Evolutionary conservation across 2,329 filamentous ascomycete genomes (phyloP).

Genomic region (Trichoderma aggressivum): DNA sequence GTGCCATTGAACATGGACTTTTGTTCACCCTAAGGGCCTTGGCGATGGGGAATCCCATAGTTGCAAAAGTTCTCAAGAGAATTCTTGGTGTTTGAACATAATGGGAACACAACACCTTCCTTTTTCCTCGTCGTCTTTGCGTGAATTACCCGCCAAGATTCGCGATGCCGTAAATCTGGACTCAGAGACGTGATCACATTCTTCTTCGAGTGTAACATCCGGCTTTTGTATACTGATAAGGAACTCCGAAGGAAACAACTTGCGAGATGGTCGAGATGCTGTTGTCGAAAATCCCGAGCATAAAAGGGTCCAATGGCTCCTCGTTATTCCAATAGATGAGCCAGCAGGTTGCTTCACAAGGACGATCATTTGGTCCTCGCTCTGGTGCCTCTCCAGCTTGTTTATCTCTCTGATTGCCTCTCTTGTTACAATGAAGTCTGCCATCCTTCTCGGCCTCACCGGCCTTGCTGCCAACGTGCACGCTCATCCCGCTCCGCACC

Average conservation of each 20-base stretch:
- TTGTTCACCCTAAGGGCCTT: constrained; percentile 1
- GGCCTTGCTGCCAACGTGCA: constrained; percentile 31
- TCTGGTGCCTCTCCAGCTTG: neutral
- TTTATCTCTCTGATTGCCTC: neutral
- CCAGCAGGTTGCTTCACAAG: neutral
- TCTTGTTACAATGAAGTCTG: constrained; percentile 30
- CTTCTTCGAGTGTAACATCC: neutral
- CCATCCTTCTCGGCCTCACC: constrained; percentile 34
- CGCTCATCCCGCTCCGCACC: constrained; percentile 32
- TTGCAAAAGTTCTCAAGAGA: constrained; percentile 1
- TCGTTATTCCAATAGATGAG: neutral
- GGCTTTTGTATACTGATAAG: constrained; percentile 10
- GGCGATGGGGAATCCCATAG: neutral
- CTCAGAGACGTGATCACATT: neutral
- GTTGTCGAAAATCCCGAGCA: neutral
- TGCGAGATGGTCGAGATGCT: neutral
- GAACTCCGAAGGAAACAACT: neutral
- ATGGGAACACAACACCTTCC: constrained; percentile 9
- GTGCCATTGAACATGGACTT: neutral
- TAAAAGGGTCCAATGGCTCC: neutral
- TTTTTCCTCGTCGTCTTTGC: neutral
- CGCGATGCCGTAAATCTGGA: neutral
- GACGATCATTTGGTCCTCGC: neutral
- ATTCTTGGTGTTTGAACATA: neutral
- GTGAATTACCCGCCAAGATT: neutral